Percentiles rank a stretch among this genome's conserved stretches.
phyloP scores from a whole-genome alignment of 1,284 basidiomycete genomes.

The Inonotus obliquus region DNA sequence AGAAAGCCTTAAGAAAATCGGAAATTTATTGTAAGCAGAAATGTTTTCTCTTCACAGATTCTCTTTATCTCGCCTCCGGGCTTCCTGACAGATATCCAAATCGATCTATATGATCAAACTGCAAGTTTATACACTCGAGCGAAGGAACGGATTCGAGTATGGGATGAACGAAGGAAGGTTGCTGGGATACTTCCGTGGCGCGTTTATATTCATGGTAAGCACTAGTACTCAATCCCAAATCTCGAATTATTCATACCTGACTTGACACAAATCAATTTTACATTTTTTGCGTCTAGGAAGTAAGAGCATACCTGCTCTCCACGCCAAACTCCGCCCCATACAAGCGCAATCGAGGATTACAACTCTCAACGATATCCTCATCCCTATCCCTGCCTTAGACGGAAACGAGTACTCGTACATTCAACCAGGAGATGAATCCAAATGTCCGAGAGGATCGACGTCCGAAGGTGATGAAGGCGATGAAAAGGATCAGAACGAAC shows the following conservation, averaged over 20 bases:
- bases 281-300: neutral
- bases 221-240: neutral
- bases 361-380: neutral
- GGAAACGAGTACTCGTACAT: neutral
- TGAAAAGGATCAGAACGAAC: constrained; percentile 44
- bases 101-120: constrained; percentile 12
- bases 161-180: constrained; percentile 11
- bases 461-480: constrained; percentile 37
- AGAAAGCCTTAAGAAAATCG: constrained; percentile 37
- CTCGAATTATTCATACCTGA: neutral
- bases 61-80: neutral
- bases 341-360: neutral
- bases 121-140: constrained; percentile 9
- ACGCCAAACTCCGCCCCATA: neutral
- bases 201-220: neutral
- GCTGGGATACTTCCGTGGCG: constrained; percentile 8
- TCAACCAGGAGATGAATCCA: neutral
- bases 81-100: constrained; percentile 1
- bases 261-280: neutral
- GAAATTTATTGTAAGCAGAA: constrained; percentile 34
- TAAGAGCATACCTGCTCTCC: neutral
- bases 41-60: constrained; percentile 1
- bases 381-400: neutral
- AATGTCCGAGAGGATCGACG: neutral
- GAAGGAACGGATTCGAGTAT: constrained; percentile 10